Conservation (phyloP, 2,329 filamentous ascomycete species). For the Fusarium begoniae region DNA sequence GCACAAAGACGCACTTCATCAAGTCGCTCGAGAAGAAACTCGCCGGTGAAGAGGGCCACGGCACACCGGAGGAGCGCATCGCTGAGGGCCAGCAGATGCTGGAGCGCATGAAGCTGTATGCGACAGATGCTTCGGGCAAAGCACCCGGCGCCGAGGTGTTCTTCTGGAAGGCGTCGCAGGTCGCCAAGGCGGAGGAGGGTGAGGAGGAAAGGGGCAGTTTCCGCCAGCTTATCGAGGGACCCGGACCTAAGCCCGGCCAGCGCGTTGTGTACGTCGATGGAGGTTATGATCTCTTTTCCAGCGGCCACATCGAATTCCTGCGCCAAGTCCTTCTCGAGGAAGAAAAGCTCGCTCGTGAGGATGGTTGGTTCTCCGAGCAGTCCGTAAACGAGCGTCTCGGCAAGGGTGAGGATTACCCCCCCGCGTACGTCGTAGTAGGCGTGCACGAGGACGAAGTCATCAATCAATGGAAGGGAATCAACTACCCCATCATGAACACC, state of each 20-base stretch:
- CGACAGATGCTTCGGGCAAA: slow-evolving; percentile 84
- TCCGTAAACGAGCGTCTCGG: slow-evolving; percentile 69
- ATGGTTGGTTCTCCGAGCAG: slow-evolving; percentile 79
- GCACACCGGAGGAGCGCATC: slow-evolving; percentile 72
- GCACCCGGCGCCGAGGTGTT: slow-evolving; percentile 84
- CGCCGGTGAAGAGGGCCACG: slow-evolving; percentile 75
- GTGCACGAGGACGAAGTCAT: slow-evolving; percentile 96
- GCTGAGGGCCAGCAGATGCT: slow-evolving; percentile 76
- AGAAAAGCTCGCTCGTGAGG: slow-evolving; percentile 70
- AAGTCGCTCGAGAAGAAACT: slow-evolving; percentile 77
- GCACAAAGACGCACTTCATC: slow-evolving; percentile 94
- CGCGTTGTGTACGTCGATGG: slow-evolving; percentile 94
- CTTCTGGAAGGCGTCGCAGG: slow-evolving; percentile 75
- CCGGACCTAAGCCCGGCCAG: slow-evolving; percentile 78
- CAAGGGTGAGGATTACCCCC: slow-evolving; percentile 78
- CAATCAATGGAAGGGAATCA: slow-evolving; percentile 95
- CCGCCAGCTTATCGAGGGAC: slow-evolving; percentile 73
- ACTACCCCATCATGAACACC: slow-evolving; percentile 99
- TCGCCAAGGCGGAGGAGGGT: slow-evolving; percentile 54
- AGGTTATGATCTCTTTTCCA: slow-evolving; percentile 96
- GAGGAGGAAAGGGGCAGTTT: slow-evolving; percentile 72
- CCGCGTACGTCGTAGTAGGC: slow-evolving; percentile 89
- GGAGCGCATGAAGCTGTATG: slow-evolving; percentile 83
- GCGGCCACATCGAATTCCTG: slow-evolving; percentile 95
- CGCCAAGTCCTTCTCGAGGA: slow-evolving; percentile 79